Evolutionary conservation across 179 eudicot species (phyloP).

Genomic region (Corrigiola litoralis): DNA sequence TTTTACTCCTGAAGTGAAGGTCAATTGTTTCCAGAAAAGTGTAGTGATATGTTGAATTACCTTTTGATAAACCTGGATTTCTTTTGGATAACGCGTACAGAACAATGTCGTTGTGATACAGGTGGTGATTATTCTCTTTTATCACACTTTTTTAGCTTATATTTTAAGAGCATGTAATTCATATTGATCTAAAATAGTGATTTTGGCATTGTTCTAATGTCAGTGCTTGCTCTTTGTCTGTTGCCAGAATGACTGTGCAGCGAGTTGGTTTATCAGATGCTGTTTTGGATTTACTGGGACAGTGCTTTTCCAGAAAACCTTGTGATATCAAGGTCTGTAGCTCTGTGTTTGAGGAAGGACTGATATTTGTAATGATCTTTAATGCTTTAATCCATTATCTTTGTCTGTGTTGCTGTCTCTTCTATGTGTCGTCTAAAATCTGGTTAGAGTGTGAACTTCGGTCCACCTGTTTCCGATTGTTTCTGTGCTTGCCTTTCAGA

Average conservation of each 20-base stretch:
- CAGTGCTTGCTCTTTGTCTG: slow-evolving; percentile 4
- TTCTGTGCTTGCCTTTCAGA: slow-evolving; percentile 77
- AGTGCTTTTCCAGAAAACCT: slow-evolving; percentile 71
- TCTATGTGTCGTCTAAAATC: slow-evolving; percentile 24
- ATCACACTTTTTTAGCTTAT: no score
- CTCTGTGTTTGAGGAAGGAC: slow-evolving; percentile 1
- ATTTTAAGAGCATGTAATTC: not conserved
- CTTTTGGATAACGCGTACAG: no score
- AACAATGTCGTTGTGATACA: no score
- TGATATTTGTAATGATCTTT: not conserved
- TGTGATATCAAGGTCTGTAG: slow-evolving; percentile 66
- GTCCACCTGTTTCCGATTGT: slow-evolving; percentile 84
- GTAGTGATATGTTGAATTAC: no score
- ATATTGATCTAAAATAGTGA: not conserved
- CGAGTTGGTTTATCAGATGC: slow-evolving; percentile 72
- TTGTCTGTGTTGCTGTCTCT: slow-evolving; percentile 14
- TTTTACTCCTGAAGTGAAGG: no score
- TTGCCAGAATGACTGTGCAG: slow-evolving; percentile 60
- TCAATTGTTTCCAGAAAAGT: no score
- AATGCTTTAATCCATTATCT: not conserved
- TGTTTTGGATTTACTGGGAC: slow-evolving; percentile 67
- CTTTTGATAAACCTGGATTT: no score
- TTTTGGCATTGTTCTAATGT: not conserved
- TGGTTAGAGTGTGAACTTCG: slow-evolving; percentile 61
- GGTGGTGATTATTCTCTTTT: no score